Evolutionary conservation across 2,329 filamentous ascomycete genomes (phyloP), one percentile per base, ranked within the genome.

Genomic region (Monilinia polystroma): DNA sequence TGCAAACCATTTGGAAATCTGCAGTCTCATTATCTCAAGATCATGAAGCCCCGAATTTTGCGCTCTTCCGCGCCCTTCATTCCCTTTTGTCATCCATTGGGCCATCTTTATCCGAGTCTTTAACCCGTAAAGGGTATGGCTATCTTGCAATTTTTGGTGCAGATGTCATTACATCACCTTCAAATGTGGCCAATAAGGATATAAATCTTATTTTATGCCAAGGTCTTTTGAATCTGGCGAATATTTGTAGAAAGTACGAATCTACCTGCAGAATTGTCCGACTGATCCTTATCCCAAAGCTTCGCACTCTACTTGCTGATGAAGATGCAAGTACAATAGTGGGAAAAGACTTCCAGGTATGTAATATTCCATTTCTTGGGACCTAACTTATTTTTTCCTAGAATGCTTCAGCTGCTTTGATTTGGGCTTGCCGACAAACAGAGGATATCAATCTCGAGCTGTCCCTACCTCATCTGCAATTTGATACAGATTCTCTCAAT

Each of bases 81-180:
- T 51, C 56, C 23, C 67, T 77, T 23, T 14, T 76, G 10, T 73
- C 69, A 12, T 70, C 70, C 18, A 56, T 70, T 32, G 60, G 62
- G 54, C 51, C 41, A 7, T 67, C 63, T 23, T n/a, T 74, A 16
- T 68, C 71, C 6, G 68, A 69, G 20, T 60, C 68, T n/a, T 66
- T 75, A n/a, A 12, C 71, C n/a, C 73, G 73, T 11, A 77, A 77
- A 69, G 74, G 73, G 4, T 75, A 73, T 56, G 64, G 62, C 29
- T 62, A 73, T 29, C 67, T 77, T 7, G 69, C 72, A n/a, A 66
- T 71, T 18, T 64, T 76, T 11, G 75, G 71, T 54, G 69, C 68
- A 18, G 71, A 73, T 52, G 26, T 77, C 18, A 49, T 76, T n/a
- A 62, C 67, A 16, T 66, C 69, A 32, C 64, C 68, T 6, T 45